Percentiles rank a stretch among this genome's conserved stretches.
Evolutionary conservation across 2,329 filamentous ascomycete species (phyloP).

Genomic region (Stemphylium lycopersici): DNA sequence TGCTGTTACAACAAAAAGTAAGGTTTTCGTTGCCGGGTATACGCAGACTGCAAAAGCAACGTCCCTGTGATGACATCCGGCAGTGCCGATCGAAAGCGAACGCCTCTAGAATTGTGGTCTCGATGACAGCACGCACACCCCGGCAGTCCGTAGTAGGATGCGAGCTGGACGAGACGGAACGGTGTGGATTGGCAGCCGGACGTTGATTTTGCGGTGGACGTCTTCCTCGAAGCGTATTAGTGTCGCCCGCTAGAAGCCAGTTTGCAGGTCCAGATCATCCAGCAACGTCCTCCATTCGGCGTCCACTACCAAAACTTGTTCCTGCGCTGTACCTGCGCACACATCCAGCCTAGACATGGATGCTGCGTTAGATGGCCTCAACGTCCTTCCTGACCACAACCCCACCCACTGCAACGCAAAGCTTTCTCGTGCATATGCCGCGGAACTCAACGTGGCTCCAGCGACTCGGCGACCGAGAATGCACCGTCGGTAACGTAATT

Average conservation of each 20-base stretch:
- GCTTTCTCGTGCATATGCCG: slow-evolving; percentile 16
- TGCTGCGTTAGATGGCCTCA: slow-evolving; percentile 14
- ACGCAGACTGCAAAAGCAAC: background rate
- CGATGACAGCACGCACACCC: slow-evolving; percentile 5
- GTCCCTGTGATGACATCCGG: background rate
- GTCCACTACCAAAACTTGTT: slow-evolving; percentile 14
- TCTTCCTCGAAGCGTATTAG: slow-evolving; percentile 9
- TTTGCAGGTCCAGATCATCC: slow-evolving; percentile 17
- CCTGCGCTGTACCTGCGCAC: slow-evolving; percentile 25
- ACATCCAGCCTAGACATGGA: slow-evolving; percentile 16
- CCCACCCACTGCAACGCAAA: slow-evolving; percentile 10
- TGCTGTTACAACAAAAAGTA: slow-evolving; percentile 3
- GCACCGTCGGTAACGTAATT: slow-evolving; percentile 14
- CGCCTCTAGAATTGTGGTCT: background rate
- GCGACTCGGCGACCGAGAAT: slow-evolving; percentile 10
- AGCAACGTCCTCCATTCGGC: slow-evolving; percentile 7
- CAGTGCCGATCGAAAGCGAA: background rate
- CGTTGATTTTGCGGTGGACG: slow-evolving; percentile 17
- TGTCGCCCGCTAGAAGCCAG: slow-evolving; percentile 1
- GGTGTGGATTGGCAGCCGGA: slow-evolving; percentile 13
- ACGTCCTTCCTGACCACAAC: slow-evolving; percentile 2
- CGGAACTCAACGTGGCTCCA: slow-evolving; percentile 27
- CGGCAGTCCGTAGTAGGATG: slow-evolving; percentile 7
- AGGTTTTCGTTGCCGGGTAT: background rate
- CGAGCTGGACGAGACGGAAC: slow-evolving; percentile 3